Evolutionary conservation across 208 protist genomes (phyloP).

Genomic region (Tritrichomonas foetus): DNA sequence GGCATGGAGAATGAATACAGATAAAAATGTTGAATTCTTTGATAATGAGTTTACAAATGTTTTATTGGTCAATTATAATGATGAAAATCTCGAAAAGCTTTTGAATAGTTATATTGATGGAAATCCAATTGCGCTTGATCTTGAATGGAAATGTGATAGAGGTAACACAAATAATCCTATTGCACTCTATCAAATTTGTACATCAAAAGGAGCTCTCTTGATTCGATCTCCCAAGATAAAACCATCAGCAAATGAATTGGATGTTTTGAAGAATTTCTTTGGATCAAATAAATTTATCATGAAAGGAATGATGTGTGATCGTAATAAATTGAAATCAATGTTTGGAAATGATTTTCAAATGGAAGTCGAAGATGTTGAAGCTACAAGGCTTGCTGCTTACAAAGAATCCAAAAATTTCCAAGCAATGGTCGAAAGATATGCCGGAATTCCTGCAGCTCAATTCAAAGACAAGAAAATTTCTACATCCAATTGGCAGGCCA

Average conservation of each 20-base stretch:
- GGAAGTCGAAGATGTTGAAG: background rate
- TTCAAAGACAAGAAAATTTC: background rate
- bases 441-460: background rate
- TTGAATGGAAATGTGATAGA: background rate
- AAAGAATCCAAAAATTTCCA: background rate
- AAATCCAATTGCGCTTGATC: background rate
- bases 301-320: background rate
- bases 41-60: background rate
- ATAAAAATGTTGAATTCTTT: background rate
- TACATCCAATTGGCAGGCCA: background rate
- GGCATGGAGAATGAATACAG: too few relatives aligned
- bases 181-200: background rate
- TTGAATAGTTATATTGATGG: background rate
- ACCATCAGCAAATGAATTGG: background rate
- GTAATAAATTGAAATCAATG: background rate
- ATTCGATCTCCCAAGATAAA: background rate
- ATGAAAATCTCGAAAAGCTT: background rate
- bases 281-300: background rate
- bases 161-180: background rate
- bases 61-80: background rate
- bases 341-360: background rate
- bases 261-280: background rate
- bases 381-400: background rate
- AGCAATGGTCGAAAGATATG: background rate
- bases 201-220: background rate